A percentile compares a stretch with the other conserved stretches of the same genome.
These are phyloP conservation scores for Scheffersomyces quercinus DNA, from an alignment of 1,139 yeast species.

Conservation along the genomic window DNA sequence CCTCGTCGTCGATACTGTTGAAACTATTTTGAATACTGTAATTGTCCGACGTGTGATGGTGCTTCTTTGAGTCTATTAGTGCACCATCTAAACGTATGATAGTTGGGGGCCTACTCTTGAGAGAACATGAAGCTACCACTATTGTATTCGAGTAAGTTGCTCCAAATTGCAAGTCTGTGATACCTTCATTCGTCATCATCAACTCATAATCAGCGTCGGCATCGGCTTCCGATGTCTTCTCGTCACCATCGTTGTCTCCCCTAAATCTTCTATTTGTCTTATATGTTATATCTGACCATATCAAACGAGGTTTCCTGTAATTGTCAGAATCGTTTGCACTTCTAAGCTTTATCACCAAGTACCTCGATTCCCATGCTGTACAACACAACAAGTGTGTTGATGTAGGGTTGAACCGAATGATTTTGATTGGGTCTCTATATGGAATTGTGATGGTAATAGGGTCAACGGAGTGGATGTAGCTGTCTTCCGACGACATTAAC, in stretches of 20 bases:
- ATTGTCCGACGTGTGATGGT: slow-evolving; percentile 9
- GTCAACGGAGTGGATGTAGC: slow-evolving; percentile 34
- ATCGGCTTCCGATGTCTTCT: slow-evolving; percentile 12
- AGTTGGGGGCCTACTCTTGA: slow-evolving; percentile 38
- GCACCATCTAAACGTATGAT: slow-evolving; percentile 40
- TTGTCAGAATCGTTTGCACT: slow-evolving; percentile 28
- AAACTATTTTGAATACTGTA: slow-evolving; percentile 15
- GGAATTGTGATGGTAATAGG: slow-evolving; percentile 81
- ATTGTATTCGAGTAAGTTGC: slow-evolving; percentile 34
- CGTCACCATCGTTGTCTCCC: slow-evolving; percentile 17
- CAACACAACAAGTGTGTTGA: slow-evolving; percentile 75
- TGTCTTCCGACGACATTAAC: slow-evolving; percentile 20
- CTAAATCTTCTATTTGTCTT: slow-evolving; percentile 12
- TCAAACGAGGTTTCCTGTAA: slow-evolving; percentile 61
- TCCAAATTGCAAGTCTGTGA: slow-evolving; percentile 75
- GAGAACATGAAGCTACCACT: slow-evolving; percentile 38
- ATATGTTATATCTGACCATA: slow-evolving; percentile 39
- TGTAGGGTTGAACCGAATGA: slow-evolving; percentile 68
- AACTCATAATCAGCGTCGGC: slow-evolving; percentile 24
- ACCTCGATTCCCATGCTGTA: slow-evolving; percentile 81
- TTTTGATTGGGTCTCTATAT: slow-evolving; percentile 79
- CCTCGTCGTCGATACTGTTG: slow-evolving; percentile 19
- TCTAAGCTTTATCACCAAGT: slow-evolving; percentile 70
- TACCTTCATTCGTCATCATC: slow-evolving; percentile 79
- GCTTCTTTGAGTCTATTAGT: slow-evolving; percentile 24